A percentile compares a stretch with the other conserved stretches of the same genome.
Conservation (phyloP, 805 yeast genomes). For the Saccharomycopsis vini region DNA sequence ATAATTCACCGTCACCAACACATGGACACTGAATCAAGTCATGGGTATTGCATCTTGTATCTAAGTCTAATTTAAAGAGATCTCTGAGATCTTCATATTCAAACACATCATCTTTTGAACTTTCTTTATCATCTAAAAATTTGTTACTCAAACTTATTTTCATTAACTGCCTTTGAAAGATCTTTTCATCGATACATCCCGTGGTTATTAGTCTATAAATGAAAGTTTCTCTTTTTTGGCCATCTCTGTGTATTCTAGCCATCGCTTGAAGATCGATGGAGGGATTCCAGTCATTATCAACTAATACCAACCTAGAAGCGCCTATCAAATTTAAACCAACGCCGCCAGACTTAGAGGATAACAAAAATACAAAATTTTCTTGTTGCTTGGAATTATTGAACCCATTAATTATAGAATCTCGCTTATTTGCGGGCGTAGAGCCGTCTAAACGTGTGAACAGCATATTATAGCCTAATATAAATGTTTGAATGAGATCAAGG, state of each 20-base stretch:
- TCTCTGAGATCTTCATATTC: constrained; percentile 61
- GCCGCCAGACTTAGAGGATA: constrained; percentile 92
- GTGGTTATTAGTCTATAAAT: constrained; percentile 79
- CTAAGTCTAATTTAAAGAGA: constrained; percentile 50
- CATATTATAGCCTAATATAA: constrained; percentile 27
- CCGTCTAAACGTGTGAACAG: constrained; percentile 73
- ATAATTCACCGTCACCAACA: constrained; percentile 41
- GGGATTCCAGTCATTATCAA: constrained; percentile 97
- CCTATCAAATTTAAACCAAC: constrained; percentile 86
- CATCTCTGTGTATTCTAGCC: constrained; percentile 98
- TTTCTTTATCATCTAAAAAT: constrained; percentile 36
- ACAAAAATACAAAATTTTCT: constrained; percentile 51
- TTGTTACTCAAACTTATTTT: constrained; percentile 71
- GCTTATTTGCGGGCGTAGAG: constrained; percentile 54
- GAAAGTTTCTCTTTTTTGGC: constrained; percentile 69
- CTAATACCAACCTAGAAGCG: constrained; percentile 77
- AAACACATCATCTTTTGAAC: constrained; percentile 56
- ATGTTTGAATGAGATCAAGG: constrained; percentile 61
- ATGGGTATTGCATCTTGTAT: constrained; percentile 62
- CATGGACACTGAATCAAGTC: constrained; percentile 63
- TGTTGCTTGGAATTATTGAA: constrained; percentile 47
- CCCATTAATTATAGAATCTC: constrained; percentile 57
- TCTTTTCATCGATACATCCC: constrained; percentile 91
- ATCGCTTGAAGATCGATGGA: constrained; percentile 97
- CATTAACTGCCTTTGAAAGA: constrained; percentile 82